Percentiles rank a stretch among this genome's conserved stretches.
phyloP scores from a whole-genome alignment of 2,329 filamentous ascomycete species.

The Fonsecaea erecta region DNA sequence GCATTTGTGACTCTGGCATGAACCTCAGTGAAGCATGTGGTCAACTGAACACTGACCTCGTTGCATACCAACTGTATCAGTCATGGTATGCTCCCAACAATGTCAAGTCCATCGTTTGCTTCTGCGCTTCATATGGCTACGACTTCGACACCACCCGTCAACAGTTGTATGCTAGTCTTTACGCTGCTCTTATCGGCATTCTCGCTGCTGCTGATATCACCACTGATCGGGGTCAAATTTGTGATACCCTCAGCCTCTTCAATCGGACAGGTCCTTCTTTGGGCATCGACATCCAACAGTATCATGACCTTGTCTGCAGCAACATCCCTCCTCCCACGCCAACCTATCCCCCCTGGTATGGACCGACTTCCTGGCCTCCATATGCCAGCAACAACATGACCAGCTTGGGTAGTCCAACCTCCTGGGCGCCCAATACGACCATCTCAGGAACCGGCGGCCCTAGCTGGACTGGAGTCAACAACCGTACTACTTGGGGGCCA shows the following conservation, averaged over 20 bases:
- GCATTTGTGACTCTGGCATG: slow-evolving; percentile 30
- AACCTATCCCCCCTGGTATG: slow-evolving; percentile 16
- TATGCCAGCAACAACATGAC: slow-evolving; percentile 23
- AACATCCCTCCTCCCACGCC: slow-evolving; percentile 22
- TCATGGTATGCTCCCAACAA: slow-evolving; percentile 28
- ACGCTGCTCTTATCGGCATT: slow-evolving; percentile 31
- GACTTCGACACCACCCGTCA: slow-evolving; percentile 30
- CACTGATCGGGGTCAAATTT: slow-evolving; percentile 28
- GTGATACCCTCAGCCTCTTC: slow-evolving; percentile 32
- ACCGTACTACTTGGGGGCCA: slow-evolving; percentile 21
- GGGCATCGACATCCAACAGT: slow-evolving; percentile 29
- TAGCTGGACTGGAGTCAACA: slow-evolving; percentile 9
- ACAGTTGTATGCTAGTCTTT: slow-evolving; percentile 24
- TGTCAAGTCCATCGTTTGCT: slow-evolving; percentile 28
- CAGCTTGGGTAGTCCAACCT: slow-evolving; percentile 20
- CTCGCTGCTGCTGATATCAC: slow-evolving; percentile 27
- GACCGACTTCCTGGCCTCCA: slow-evolving; percentile 20
- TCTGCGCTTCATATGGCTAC: slow-evolving; percentile 29
- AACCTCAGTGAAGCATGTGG: slow-evolving; percentile 26
- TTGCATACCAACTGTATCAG: slow-evolving; percentile 23
- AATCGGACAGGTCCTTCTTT: slow-evolving; percentile 26
- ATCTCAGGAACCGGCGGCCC: slow-evolving; percentile 11
- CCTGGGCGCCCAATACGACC: slow-evolving; percentile 21
- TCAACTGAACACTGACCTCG: slow-evolving; percentile 24
- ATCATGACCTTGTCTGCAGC: slow-evolving; percentile 27